These are phyloP conservation scores for Lasiodiplodia theobromae DNA, from an alignment of 2,329 filamentous ascomycete genomes.

Conservation along the genomic window DNA sequence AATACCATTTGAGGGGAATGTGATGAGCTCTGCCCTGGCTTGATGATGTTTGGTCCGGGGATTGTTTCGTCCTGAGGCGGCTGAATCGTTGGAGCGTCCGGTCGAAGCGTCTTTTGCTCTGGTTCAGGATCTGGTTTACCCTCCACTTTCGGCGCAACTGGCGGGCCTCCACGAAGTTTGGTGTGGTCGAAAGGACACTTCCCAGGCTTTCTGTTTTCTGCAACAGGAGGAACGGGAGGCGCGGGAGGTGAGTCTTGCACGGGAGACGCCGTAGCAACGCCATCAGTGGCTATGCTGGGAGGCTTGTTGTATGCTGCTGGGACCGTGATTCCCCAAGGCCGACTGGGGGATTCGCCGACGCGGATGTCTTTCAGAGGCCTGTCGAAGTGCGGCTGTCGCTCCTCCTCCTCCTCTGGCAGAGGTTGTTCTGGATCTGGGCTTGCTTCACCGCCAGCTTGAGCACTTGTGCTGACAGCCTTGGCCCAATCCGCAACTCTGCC, in stretches of 20 bases:
- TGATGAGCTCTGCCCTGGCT: conserved; percentile 21
- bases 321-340: conserved; percentile 90
- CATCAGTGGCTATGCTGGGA: conserved; percentile 48
- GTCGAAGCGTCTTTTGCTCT: conserved; percentile 19
- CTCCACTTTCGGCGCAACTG: conserved; percentile 21
- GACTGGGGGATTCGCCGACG: conserved; percentile 91
- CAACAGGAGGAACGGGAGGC: not conserved
- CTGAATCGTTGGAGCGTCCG: conserved; percentile 21
- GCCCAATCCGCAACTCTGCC: conserved; percentile 88
- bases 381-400: conserved; percentile 79
- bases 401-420: conserved; percentile 61
- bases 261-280: conserved; percentile 49
- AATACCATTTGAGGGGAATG: conserved; percentile 76
- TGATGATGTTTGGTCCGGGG: conserved; percentile 15
- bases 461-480: conserved; percentile 71
- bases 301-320: conserved; percentile 62
- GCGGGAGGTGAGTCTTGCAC: conserved; percentile 53
- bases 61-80: not conserved
- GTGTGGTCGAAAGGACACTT: conserved; percentile 33
- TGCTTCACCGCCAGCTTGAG: conserved; percentile 48
- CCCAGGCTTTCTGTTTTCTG: not conserved
- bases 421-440: conserved; percentile 37
- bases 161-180: conserved; percentile 26
- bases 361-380: conserved; percentile 85
- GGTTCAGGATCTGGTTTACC: conserved; percentile 7